Base-by-base conservation (phyloP, 1,139 yeast genomes). In the Suhomyces bolitotheri region DNA sequence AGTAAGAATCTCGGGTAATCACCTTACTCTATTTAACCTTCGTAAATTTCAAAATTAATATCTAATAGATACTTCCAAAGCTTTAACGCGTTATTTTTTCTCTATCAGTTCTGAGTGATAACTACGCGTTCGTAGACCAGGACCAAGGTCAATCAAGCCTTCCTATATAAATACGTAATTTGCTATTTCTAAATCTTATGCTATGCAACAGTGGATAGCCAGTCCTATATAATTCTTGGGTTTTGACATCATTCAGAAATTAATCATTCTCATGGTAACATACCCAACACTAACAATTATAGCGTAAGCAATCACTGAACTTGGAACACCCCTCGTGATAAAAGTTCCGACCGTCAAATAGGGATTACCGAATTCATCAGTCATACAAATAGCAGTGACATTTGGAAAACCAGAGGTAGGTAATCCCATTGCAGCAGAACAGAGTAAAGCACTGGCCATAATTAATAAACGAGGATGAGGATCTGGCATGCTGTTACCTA, bases 351-450 rank as follows among this genome's bases (percentile, higher is more conserved):
- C 84, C n/a, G 75, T 72, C 51, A 82, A 65, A 47, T 81, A 82
- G 29, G 85, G 76, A 33, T 75, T 74, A 15, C 88, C 88, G 40
- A 81, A 71, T 40, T 80, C 82, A 51, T 82, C 88, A 3, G 82
- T 73, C 82, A 80, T 80, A 36, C 86, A 80, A 45, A 81, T 81
- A 2, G 89, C 89, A n/a, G 87, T 82, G 20, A 81, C 85, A 50
- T 82, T 82, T 15, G 90, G 90, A 65, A 82, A 82, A 1, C 90
- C 90, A 1, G 84, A 76, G 2, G 86, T 80, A 3, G 89, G 87
- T 40, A 82, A 65, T 17, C 86, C 89, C 88, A 82, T 82, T 44
- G 89, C 90, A 38, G 83, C 79, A 7, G 87, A 80, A 24, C 88
- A 78, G 44, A 82, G 64, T 41, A 82, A 62, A 3, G 86, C 80